Evolutionary conservation across 2,329 filamentous ascomycete species (phyloP), one percentile per base, ranked within the genome.

Genomic region (Colletotrichum lindemuthianum): DNA sequence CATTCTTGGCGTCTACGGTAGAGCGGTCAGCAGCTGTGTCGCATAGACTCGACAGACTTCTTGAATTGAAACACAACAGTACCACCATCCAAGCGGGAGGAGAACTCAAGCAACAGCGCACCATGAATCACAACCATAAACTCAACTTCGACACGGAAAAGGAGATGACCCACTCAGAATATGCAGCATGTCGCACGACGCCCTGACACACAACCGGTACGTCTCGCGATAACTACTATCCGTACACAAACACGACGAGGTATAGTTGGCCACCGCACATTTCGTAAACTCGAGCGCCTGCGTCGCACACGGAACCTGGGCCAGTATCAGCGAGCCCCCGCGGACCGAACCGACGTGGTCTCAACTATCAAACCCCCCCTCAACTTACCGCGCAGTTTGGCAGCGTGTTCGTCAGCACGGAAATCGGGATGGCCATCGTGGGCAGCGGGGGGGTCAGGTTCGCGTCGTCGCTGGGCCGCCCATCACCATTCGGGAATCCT

Each of bases 341-440:
- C n/a, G n/a, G n/a, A n/a, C n/a, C n/a, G n/a, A n/a, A n/a, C n/a
- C n/a, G n/a, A n/a, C n/a, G n/a, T n/a, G n/a, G n/a, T n/a, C n/a
- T n/a, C n/a, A n/a, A n/a, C n/a, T n/a, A n/a, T n/a, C n/a, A n/a
- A n/a, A n/a, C n/a, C n/a, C n/a, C n/a, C n/a, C n/a, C n/a, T n/a
- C n/a, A n/a, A 49, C 61, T 56, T 8, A 65, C 63, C 12, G 63
- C 63, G 34, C 63, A 65, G 36, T n/a, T 41, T n/a, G 63, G 63
- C 34, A 65, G 15, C 36, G 12, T 34, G 8, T 16, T 51, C 12
- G 16, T 6, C 40, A 61, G 53, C 5, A 32, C 52, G 15, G 51
- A n/a, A 32, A 65, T 52, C 24, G 45, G 58, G 2, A 49, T 32
- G 40, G 44, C 50, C 58, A 65, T 65, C 47, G 58, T 7, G 48